Conservation (phyloP, 139 green algal species). For the Chlamydomonas asymmetrica region DNA sequence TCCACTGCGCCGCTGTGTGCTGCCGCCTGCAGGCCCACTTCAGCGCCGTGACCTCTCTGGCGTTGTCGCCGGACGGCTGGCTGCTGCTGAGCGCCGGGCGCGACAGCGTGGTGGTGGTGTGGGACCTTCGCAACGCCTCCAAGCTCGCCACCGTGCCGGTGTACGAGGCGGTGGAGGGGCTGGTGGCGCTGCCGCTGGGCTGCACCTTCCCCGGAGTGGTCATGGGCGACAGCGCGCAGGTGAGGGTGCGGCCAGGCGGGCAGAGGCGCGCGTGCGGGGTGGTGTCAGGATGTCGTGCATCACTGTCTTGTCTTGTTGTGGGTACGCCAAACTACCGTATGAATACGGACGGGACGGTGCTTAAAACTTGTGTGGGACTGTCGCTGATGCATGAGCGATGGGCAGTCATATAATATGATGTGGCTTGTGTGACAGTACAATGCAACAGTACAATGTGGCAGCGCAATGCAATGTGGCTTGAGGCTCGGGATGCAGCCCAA, state of each 20-base stretch:
- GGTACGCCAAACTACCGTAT: no score
- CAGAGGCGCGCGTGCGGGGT: not conserved
- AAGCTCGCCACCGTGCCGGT: conserved; percentile 78
- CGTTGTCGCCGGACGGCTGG: conserved; percentile 74
- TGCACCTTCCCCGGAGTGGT: conserved; percentile 53
- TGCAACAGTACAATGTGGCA: no score
- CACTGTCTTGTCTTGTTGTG: no score
- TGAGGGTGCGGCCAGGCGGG: not conserved
- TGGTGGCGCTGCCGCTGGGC: conserved; percentile 40
- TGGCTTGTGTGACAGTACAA: no score
- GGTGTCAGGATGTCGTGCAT: not conserved
- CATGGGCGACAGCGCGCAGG: not conserved
- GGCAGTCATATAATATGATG: no score
- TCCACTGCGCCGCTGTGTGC: not conserved
- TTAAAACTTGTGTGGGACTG: no score
- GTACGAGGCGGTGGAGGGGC: conserved; percentile 85
- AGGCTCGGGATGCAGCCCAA: no score
- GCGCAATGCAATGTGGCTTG: no score
- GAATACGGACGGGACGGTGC: no score
- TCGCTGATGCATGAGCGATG: no score
- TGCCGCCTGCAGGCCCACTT: conserved; percentile 70
- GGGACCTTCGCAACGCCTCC: conserved; percentile 67
- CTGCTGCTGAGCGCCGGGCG: conserved; percentile 51
- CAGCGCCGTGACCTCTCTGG: conserved; percentile 79
- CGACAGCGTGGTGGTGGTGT: conserved; percentile 77